phyloP scores from a whole-genome alignment of 2,329 filamentous ascomycete genomes.

The Neophaeococcomyces aloes region DNA sequence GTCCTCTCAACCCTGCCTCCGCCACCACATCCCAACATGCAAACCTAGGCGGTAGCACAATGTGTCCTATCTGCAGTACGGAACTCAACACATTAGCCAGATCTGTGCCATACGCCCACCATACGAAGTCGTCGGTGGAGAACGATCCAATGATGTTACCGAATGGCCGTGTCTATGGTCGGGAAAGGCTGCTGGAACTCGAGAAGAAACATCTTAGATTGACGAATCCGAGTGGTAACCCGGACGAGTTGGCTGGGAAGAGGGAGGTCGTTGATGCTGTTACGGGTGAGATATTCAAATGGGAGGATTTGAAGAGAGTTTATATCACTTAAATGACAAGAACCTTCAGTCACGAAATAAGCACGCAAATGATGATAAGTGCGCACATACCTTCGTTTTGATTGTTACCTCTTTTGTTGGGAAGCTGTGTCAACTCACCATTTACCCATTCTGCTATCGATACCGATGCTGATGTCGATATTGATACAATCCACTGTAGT shows the following conservation, averaged over 20 bases:
- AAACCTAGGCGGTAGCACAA: conserved; percentile 46
- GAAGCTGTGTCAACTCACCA: too few relatives aligned
- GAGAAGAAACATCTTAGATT: conserved; percentile 62
- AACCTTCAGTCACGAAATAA: too few relatives aligned
- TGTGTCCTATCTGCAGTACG: conserved; percentile 92
- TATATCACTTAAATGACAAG: conserved; percentile 55
- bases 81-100: conserved; percentile 87
- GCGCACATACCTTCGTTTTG: too few relatives aligned
- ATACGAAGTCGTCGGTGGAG: conserved; percentile 88
- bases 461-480: too few relatives aligned
- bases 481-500: too few relatives aligned
- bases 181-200: conserved; percentile 60
- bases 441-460: too few relatives aligned
- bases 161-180: conserved; percentile 76
- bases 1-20: conserved; percentile 42
- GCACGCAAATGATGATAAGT: too few relatives aligned
- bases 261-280: conserved; percentile 61
- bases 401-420: too few relatives aligned
- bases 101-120: conserved; percentile 85
- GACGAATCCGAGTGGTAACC: conserved; percentile 13
- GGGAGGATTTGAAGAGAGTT: conserved; percentile 65
- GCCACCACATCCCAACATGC: conserved; percentile 40
- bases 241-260: conserved; percentile 7
- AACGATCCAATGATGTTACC: conserved; percentile 77
- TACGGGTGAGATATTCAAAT: conserved; percentile 57